Evolutionary conservation across 805 yeast genomes (phyloP).

Genomic region (Diddensiella santjacobensis): DNA sequence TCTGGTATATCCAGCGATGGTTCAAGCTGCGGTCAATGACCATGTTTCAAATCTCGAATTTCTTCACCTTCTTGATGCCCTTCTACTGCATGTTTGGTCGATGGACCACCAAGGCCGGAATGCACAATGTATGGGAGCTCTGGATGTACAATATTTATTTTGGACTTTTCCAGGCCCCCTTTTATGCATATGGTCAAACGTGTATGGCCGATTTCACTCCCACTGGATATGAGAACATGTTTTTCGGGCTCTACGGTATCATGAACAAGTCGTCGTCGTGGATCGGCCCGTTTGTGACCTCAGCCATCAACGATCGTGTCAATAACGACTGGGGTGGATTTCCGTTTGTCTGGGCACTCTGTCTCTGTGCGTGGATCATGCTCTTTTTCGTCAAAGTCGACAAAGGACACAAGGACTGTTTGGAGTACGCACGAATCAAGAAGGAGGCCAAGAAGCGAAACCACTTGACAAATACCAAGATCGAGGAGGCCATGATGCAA

Average conservation of each 20-base stretch:
- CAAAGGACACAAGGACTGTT: slow-evolving; percentile 11
- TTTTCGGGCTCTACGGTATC: slow-evolving; percentile 18
- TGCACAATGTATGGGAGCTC: slow-evolving; percentile 20
- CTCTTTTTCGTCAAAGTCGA: slow-evolving; percentile 16
- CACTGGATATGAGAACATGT: slow-evolving; percentile 17
- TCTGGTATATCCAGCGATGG: slow-evolving; percentile 15
- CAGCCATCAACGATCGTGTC: slow-evolving; percentile 16
- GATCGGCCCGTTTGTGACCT: slow-evolving; percentile 20
- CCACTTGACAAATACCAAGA: no score
- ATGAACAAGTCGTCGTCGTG: slow-evolving; percentile 17
- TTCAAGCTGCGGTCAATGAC: slow-evolving; percentile 16
- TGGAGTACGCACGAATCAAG: slow-evolving; percentile 10
- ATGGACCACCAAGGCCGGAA: slow-evolving; percentile 16
- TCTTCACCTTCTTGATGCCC: slow-evolving; percentile 17
- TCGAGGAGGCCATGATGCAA: no score
- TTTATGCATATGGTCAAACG: slow-evolving; percentile 18
- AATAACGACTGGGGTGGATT: slow-evolving; percentile 18
- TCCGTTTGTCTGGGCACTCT: slow-evolving; percentile 17
- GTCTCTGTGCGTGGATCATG: slow-evolving; percentile 15
- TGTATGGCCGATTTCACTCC: slow-evolving; percentile 19
- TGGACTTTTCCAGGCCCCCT: slow-evolving; percentile 17
- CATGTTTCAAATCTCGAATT: slow-evolving; percentile 18
- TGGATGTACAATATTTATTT: slow-evolving; percentile 19
- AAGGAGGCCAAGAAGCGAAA: slow-evolving; percentile 9
- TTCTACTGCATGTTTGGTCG: slow-evolving; percentile 19